These are phyloP conservation scores for Pigoraptor vietnamica DNA, from an alignment of 78 protist genomes.

Conservation along the genomic window DNA sequence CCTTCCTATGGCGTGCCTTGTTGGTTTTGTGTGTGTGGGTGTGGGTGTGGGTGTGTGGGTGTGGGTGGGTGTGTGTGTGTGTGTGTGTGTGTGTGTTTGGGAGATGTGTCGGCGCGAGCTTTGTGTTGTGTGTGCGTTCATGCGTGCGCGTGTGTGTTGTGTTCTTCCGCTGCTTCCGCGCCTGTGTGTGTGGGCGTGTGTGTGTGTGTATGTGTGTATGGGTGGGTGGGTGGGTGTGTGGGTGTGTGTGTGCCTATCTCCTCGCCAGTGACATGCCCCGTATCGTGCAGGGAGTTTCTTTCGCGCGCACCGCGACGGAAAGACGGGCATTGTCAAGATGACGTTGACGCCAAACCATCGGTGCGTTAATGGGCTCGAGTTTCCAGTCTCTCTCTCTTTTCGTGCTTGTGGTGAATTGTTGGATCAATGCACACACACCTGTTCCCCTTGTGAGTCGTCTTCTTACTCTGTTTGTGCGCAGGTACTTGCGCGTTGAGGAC, in stretches of 20 bases:
- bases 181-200: too few relatives aligned
- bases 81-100: too few relatives aligned
- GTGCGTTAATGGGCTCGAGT: too few relatives aligned
- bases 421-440: not conserved
- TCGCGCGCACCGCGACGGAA: not conserved
- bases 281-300: not conserved
- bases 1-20: too few relatives aligned
- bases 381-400: not conserved
- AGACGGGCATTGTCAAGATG: not conserved
- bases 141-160: too few relatives aligned
- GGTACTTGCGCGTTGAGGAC: not conserved
- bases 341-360: not conserved
- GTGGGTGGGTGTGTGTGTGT: too few relatives aligned
- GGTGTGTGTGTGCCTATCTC: not conserved
- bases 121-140: too few relatives aligned
- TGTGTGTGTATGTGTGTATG: not conserved
- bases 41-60: too few relatives aligned
- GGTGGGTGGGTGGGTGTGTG: not conserved
- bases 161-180: too few relatives aligned
- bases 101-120: too few relatives aligned
- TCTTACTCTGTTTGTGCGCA: not conserved
- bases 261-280: too few relatives aligned
- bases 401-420: not conserved
- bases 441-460: not conserved
- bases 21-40: too few relatives aligned